A percentile compares a stretch with the other conserved stretches of the same genome.
Conservation (phyloP, 257 asterid species). For the Echium plantagineum region DNA sequence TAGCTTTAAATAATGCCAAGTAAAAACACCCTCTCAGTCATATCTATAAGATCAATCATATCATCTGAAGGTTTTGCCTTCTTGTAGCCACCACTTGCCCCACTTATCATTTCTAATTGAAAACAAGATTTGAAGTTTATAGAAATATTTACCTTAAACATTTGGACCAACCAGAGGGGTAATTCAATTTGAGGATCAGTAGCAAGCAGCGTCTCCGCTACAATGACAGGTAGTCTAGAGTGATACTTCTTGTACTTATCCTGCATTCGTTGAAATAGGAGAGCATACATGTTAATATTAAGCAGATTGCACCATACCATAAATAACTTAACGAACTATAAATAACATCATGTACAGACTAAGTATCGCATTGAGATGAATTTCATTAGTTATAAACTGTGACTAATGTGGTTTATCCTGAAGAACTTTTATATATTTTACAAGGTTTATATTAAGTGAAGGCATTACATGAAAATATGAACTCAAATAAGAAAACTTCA, state of each 20-base stretch:
- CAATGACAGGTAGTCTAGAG: conserved; percentile 72
- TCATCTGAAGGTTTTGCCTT: no score
- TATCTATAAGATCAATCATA: no score
- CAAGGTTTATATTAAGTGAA: no score
- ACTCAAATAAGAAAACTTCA: no score
- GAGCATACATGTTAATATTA: no score
- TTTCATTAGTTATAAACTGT: not conserved
- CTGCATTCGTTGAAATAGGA: conserved; percentile 34
- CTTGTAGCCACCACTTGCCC: no score
- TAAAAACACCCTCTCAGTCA: no score
- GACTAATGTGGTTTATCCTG: not conserved
- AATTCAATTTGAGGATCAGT: conserved; percentile 82
- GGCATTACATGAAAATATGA: no score
- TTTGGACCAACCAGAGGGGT: conserved; percentile 88
- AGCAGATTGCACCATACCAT: not conserved
- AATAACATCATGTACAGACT: not conserved
- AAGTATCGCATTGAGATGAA: no score
- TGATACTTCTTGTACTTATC: conserved; percentile 63
- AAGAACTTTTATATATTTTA: not conserved
- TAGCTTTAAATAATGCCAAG: no score
- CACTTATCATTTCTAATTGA: not conserved
- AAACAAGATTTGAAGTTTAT: not conserved
- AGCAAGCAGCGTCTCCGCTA: conserved; percentile 90
- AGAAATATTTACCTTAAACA: conserved; percentile 54
- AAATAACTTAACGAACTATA: not conserved